Conservation (phyloP, 306 rosid species). For the Gastrolobium bilobum region DNA sequence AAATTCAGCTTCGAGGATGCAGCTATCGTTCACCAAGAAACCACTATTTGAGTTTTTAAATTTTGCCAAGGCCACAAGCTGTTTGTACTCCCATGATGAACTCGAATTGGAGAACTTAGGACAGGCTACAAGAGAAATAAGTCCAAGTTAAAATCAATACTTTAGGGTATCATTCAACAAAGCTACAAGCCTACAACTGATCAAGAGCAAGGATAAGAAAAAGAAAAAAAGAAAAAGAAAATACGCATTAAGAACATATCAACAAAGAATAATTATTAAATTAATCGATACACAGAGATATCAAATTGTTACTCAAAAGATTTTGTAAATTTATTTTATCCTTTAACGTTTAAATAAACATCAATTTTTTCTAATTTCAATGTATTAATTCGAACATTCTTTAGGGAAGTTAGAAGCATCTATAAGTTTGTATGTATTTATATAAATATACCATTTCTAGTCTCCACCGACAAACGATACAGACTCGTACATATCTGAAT, state of each 20-base stretch:
- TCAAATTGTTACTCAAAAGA: too few species aligned
- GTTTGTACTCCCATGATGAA: not conserved
- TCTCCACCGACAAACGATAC: slow-evolving; percentile 43
- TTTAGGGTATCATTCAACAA: too few species aligned
- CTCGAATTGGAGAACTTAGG: not conserved
- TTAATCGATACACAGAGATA: too few species aligned
- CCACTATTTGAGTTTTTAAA: slow-evolving; percentile 44
- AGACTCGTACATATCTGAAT: slow-evolving; percentile 22
- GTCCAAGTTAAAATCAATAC: not conserved
- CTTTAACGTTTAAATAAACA: too few species aligned
- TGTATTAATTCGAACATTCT: too few species aligned
- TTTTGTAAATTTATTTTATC: too few species aligned
- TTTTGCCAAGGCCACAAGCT: slow-evolving; percentile 46
- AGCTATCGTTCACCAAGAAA: slow-evolving; percentile 33
- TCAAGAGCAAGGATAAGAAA: too few species aligned
- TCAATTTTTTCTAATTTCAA: too few species aligned
- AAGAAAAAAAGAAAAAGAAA: too few species aligned
- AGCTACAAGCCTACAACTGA: too few species aligned
- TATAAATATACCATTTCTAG: slow-evolving; percentile 53
- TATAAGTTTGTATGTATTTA: not conserved
- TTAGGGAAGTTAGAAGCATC: not conserved
- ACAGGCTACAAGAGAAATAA: not conserved
- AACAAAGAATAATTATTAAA: not conserved
- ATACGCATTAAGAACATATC: not conserved
- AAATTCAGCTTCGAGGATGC: slow-evolving; percentile 52